A percentile compares a stretch with the other conserved stretches of the same genome.
Conservation (phyloP, 352 stramenopile species). For the Globisporangium mamillatum region DNA sequence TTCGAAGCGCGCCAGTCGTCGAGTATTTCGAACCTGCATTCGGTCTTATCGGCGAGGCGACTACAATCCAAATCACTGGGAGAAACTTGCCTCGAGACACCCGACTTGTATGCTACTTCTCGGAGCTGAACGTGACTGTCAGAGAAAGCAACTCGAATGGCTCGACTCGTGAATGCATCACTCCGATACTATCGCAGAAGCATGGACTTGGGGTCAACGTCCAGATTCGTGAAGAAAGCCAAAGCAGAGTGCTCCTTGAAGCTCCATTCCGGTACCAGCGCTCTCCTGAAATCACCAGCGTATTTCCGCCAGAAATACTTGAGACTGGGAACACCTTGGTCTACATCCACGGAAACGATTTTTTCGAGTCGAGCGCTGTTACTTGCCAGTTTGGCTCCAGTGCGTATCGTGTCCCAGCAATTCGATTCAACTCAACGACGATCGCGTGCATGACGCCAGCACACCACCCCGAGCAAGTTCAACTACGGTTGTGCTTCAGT, state of each 20-base stretch:
- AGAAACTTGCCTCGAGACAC: constrained; percentile 27
- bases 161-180: background rate
- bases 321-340: constrained; percentile 8
- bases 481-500: constrained; percentile 32
- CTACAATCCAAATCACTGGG: constrained; percentile 19
- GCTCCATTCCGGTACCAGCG: constrained; percentile 25
- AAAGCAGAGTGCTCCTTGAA: constrained; percentile 22
- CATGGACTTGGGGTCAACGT: constrained; percentile 8
- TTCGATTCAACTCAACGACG: constrained; percentile 26
- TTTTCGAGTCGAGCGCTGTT: constrained; percentile 18
- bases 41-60: constrained; percentile 19
- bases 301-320: constrained; percentile 10
- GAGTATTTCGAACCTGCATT: constrained; percentile 23
- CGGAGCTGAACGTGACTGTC: constrained; percentile 7
- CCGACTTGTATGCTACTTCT: constrained; percentile 24
- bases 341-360: constrained; percentile 17
- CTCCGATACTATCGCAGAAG: background rate
- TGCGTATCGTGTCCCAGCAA: background rate
- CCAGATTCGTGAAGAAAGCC: constrained; percentile 26
- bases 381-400: constrained; percentile 14
- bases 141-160: background rate
- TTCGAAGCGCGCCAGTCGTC: constrained; percentile 21
- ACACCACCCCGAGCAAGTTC: constrained; percentile 24
- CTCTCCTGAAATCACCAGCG: constrained; percentile 12
- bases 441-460: constrained; percentile 31